These are phyloP conservation scores for Sclerotinia spermophila DNA, from an alignment of 2,329 filamentous ascomycete genomes.

Conservation along the genomic window DNA sequence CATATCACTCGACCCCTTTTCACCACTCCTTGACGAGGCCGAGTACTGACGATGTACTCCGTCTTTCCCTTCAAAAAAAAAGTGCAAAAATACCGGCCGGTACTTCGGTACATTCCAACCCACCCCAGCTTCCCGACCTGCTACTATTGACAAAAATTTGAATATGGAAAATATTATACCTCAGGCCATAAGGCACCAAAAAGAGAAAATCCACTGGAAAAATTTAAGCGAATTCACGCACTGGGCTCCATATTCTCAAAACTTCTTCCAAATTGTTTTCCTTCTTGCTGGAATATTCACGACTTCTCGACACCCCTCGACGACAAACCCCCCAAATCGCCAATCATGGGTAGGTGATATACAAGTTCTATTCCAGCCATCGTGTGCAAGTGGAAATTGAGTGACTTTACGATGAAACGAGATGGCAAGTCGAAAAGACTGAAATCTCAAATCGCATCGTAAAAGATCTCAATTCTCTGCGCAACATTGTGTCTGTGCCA, in stretches of 20 bases:
- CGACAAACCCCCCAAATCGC: slow-evolving; percentile 31
- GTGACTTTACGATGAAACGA: slow-evolving; percentile 24
- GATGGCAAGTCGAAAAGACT: slow-evolving; percentile 24
- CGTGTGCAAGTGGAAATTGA: slow-evolving; percentile 38
- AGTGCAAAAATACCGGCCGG: not conserved
- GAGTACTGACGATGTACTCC: not conserved
- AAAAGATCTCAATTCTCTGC: slow-evolving; percentile 32
- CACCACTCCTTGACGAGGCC: not conserved
- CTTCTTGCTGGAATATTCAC: slow-evolving; percentile 10
- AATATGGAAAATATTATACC: not conserved
- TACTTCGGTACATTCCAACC: slow-evolving; percentile 3
- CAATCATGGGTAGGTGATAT: slow-evolving; percentile 40
- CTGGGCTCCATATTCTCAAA: slow-evolving; percentile 16
- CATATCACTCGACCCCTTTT: not conserved
- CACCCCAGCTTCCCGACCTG: not conserved
- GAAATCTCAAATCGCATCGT: slow-evolving; percentile 18
- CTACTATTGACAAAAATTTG: not conserved
- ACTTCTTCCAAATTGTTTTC: slow-evolving; percentile 19
- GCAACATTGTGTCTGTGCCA: slow-evolving; percentile 36
- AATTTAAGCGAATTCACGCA: slow-evolving; percentile 18
- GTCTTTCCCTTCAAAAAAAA: not conserved
- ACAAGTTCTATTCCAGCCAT: slow-evolving; percentile 36
- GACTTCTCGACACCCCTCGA: slow-evolving; percentile 19
- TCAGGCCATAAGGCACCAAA: not conserved
- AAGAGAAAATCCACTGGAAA: not conserved